phyloP scores from a whole-genome alignment of 2,329 filamentous ascomycete genomes.

The Aspergillus felis region DNA sequence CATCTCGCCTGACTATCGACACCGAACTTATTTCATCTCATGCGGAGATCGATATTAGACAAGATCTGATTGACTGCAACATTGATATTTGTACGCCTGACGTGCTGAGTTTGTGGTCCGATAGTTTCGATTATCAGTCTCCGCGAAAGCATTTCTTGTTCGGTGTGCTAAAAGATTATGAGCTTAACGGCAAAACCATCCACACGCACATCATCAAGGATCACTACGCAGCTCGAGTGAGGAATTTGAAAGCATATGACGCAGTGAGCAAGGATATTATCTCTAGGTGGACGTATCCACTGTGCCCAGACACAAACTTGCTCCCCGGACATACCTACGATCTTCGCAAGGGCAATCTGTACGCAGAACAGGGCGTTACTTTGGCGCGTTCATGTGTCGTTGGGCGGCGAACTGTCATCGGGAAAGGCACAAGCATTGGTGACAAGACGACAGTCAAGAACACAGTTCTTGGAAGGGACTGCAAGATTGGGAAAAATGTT shows the following conservation, averaged over 20 bases:
- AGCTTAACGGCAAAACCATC: conserved; percentile 95
- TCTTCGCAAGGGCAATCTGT: conserved; percentile 64
- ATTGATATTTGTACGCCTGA: conserved; percentile 98
- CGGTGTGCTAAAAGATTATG: conserved; percentile 92
- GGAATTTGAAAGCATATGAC: conserved; percentile 85
- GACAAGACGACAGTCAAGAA: conserved; percentile 66
- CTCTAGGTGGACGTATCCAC: conserved; percentile 79
- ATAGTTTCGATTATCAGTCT: conserved; percentile 95
- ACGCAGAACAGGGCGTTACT: conserved; percentile 73
- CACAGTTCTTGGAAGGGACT: conserved; percentile 78
- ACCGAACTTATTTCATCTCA: conserved; percentile 70
- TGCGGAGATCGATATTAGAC: conserved; percentile 74
- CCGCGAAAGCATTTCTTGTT: conserved; percentile 85
- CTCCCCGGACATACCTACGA: conserved; percentile 73
- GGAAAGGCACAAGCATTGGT: conserved; percentile 70
- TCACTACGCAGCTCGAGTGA: conserved; percentile 81
- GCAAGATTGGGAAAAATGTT: conserved; percentile 81
- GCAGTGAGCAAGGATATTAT: conserved; percentile 84
- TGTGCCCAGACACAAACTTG: conserved; percentile 86
- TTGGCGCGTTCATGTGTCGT: conserved; percentile 69
- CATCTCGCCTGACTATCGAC: conserved; percentile 61
- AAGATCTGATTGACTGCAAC: conserved; percentile 86
- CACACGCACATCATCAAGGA: conserved; percentile 81
- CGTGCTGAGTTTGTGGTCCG: conserved; percentile 89
- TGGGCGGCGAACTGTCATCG: conserved; percentile 68